These are phyloP conservation scores for Leccinum griseonigrum DNA, from an alignment of 1,284 basidiomycete genomes.

Conservation along the genomic window DNA sequence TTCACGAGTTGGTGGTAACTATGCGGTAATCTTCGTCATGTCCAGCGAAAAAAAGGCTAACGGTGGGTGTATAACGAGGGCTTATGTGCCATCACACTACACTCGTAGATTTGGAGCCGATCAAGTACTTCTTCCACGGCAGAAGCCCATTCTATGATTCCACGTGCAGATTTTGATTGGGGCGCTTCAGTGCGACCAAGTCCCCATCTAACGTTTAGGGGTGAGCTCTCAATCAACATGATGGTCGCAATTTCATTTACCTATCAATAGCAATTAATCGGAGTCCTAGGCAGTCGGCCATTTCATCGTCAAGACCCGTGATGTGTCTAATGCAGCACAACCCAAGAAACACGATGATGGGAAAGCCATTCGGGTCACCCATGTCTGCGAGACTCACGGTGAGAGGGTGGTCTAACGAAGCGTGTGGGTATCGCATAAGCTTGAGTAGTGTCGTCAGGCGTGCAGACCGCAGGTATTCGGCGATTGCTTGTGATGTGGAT, in stretches of 20 bases:
- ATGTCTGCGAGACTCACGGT: slow-evolving; percentile 93
- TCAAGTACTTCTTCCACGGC: slow-evolving; percentile 91
- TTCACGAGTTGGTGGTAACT: slow-evolving; percentile 19
- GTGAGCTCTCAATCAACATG: slow-evolving; percentile 13
- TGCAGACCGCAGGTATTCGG: slow-evolving; percentile 81
- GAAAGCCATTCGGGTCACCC: slow-evolving; percentile 78
- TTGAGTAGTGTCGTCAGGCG: slow-evolving; percentile 81
- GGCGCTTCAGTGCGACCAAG: slow-evolving; percentile 82
- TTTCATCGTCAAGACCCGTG: slow-evolving; percentile 93
- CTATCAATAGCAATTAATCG: slow-evolving; percentile 94
- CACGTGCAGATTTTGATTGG: slow-evolving; percentile 65
- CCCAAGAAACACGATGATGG: slow-evolving; percentile 90
- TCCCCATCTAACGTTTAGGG: slow-evolving; percentile 69
- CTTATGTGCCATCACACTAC: slow-evolving; percentile 85
- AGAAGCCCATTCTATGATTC: slow-evolving; percentile 87
- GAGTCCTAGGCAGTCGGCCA: slow-evolving; percentile 85
- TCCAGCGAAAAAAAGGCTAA: background rate
- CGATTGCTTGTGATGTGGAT: slow-evolving; percentile 67
- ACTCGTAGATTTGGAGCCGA: slow-evolving; percentile 72
- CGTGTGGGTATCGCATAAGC: slow-evolving; percentile 77
- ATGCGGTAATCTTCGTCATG: background rate
- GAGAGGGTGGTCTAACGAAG: slow-evolving; percentile 66
- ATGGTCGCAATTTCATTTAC: slow-evolving; percentile 37
- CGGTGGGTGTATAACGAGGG: background rate
- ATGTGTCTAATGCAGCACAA: slow-evolving; percentile 93